A percentile compares a stretch with the other conserved stretches of the same genome.
Evolutionary conservation across 257 asterid species (phyloP).

Genomic region (Solanum clarkiae): DNA sequence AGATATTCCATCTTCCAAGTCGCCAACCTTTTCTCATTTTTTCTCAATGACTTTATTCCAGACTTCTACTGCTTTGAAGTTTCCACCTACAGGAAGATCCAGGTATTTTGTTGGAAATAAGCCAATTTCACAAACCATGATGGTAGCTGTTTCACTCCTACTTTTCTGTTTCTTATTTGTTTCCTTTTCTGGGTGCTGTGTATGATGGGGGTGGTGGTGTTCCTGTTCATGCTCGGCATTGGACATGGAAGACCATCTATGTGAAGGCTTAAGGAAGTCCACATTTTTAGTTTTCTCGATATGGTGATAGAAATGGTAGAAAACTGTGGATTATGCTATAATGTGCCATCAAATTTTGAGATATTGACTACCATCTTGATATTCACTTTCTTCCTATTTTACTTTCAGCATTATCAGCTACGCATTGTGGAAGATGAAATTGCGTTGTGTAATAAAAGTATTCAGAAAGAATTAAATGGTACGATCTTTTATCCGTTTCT

Average conservation of each 20-base stretch:
- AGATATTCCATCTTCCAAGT: background rate
- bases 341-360: background rate
- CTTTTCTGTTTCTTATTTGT: background rate
- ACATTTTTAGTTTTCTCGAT: background rate
- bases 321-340: background rate
- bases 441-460: conserved; percentile 9
- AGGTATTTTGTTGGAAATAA: background rate
- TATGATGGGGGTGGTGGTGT: background rate
- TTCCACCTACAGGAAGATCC: background rate
- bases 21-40: background rate
- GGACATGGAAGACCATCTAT: background rate
- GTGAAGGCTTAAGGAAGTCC: background rate
- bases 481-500: background rate
- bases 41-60: background rate
- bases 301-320: background rate
- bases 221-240: background rate
- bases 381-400: background rate
- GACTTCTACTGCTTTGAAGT: background rate
- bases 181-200: background rate
- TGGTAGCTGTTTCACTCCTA: background rate
- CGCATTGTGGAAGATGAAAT: conserved; percentile 9
- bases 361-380: background rate
- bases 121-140: background rate
- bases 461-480: conserved; percentile 18
- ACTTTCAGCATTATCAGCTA: conserved; percentile 12